phyloP scores from a whole-genome alignment of 2,329 filamentous ascomycete genomes.

The Beauveria medogensis region DNA sequence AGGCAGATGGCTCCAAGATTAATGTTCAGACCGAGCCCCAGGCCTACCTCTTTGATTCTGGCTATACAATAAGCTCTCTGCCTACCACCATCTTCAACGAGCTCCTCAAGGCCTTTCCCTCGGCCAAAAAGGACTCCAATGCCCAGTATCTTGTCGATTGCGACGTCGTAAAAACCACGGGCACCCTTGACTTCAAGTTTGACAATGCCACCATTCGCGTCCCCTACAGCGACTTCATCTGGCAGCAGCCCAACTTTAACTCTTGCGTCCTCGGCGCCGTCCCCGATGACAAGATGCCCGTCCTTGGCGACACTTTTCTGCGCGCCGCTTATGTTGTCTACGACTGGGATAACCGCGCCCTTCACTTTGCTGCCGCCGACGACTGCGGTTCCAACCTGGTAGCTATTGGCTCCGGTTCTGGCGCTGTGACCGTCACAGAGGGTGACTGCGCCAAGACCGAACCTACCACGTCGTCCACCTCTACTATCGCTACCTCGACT shows the following conservation, averaged over 20 bases:
- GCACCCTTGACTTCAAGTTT: conserved; percentile 40
- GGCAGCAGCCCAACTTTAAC: conserved; percentile 24
- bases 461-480: background rate
- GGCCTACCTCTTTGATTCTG: conserved; percentile 55
- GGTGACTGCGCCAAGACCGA: conserved; percentile 22
- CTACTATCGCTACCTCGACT: background rate
- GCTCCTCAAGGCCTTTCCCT: conserved; percentile 35
- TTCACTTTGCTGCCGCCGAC: conserved; percentile 29
- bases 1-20: conserved; percentile 27
- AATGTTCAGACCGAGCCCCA: conserved; percentile 36
- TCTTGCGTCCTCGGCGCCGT: conserved; percentile 39
- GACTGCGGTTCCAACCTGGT: conserved; percentile 31
- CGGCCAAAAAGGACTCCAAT: conserved; percentile 34
- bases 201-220: conserved; percentile 37
- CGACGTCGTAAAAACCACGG: conserved; percentile 23
- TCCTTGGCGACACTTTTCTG: conserved; percentile 38
- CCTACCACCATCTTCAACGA: conserved; percentile 45
- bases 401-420: conserved; percentile 31
- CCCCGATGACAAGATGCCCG: conserved; percentile 28
- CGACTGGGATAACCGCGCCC: conserved; percentile 31
- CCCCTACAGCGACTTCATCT: conserved; percentile 38
- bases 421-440: conserved; percentile 24
- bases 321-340: conserved; percentile 37
- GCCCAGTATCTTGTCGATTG: conserved; percentile 44
- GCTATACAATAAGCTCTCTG: conserved; percentile 59